Evolutionary conservation across 805 yeast genomes (phyloP).

Genomic region (Kuraishia floccosa): DNA sequence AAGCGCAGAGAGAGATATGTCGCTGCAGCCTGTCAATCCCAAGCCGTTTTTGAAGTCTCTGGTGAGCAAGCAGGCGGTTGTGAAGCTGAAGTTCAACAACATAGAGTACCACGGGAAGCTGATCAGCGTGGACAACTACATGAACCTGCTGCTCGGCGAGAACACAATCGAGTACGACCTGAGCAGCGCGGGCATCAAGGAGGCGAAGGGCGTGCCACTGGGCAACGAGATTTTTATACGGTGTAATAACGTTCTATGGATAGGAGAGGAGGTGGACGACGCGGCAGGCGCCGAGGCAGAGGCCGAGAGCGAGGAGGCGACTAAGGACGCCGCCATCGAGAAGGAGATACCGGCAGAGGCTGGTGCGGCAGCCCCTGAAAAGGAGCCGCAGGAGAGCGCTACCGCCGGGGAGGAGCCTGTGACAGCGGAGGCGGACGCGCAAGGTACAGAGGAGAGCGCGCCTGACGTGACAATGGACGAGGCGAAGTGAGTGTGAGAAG

Average conservation of each 20-base stretch:
- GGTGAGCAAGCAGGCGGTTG: conserved; percentile 57
- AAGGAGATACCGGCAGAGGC: conserved; percentile 9
- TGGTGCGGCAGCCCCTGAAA: not conserved
- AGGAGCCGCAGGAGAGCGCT: not conserved
- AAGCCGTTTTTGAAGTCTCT: conserved; percentile 81
- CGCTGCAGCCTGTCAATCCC: conserved; percentile 67
- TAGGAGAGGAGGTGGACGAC: conserved; percentile 29
- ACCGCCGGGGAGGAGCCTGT: not conserved
- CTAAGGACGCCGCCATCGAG: conserved; percentile 3
- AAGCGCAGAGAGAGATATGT: conserved; percentile 17
- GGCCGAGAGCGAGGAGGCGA: conserved; percentile 6
- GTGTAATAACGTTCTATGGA: conserved; percentile 83
- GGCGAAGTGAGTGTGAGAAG: too few relatives aligned
- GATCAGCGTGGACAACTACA: conserved; percentile 78
- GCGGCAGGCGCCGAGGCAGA: conserved; percentile 6
- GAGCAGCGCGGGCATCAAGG: conserved; percentile 41
- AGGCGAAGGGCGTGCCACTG: conserved; percentile 23
- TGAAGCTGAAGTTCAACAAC: conserved; percentile 81
- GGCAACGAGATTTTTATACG: conserved; percentile 64
- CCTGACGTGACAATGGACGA: too few relatives aligned
- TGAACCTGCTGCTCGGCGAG: conserved; percentile 71
- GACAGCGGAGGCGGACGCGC: too few relatives aligned
- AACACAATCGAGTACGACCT: conserved; percentile 32
- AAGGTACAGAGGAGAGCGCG: too few relatives aligned
- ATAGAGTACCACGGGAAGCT: conserved; percentile 80